Percentiles rank a stretch among this genome's conserved stretches.
Conservation (phyloP, 2,329 filamentous ascomycete genomes). For the Xylariaceae sp. region DNA sequence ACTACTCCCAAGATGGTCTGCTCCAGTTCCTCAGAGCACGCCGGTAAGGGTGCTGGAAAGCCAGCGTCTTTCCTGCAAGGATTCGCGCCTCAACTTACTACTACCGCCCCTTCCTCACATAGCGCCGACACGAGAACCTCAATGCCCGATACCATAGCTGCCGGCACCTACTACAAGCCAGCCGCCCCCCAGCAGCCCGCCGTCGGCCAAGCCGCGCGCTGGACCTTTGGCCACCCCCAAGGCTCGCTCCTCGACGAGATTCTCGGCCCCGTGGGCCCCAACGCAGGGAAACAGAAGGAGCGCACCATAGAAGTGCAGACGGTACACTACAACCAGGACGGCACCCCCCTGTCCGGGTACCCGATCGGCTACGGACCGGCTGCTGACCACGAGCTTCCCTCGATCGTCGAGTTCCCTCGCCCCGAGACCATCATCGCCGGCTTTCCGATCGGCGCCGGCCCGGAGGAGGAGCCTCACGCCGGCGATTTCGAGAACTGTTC, state of each 20-base stretch:
- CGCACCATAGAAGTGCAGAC: constrained; percentile 32
- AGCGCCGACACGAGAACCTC: neutral
- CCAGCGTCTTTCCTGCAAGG: neutral
- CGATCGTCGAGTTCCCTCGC: constrained; percentile 17
- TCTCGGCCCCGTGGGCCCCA: constrained; percentile 9
- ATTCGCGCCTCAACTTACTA: neutral
- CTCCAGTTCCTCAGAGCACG: neutral
- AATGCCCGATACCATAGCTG: neutral
- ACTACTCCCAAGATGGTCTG: neutral
- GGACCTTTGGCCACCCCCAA: constrained; percentile 17
- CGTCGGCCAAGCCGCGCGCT: constrained; percentile 22
- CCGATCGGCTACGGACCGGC: constrained; percentile 2
- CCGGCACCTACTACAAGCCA: neutral
- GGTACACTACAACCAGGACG: constrained; percentile 15
- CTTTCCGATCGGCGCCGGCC: constrained; percentile 50
- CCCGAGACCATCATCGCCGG: constrained; percentile 40
- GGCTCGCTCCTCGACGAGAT: constrained; percentile 14
- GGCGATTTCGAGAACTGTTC: constrained; percentile 40
- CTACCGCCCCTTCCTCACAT: neutral
- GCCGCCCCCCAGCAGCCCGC: neutral
- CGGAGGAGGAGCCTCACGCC: constrained; percentile 46
- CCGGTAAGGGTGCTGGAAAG: neutral
- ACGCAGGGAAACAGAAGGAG: neutral
- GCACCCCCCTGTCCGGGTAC: constrained; percentile 42
- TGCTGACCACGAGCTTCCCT: neutral